These are phyloP conservation scores for Wallacemonas sp. DNA, from an alignment of 208 protist genomes.

Conservation along the genomic window DNA sequence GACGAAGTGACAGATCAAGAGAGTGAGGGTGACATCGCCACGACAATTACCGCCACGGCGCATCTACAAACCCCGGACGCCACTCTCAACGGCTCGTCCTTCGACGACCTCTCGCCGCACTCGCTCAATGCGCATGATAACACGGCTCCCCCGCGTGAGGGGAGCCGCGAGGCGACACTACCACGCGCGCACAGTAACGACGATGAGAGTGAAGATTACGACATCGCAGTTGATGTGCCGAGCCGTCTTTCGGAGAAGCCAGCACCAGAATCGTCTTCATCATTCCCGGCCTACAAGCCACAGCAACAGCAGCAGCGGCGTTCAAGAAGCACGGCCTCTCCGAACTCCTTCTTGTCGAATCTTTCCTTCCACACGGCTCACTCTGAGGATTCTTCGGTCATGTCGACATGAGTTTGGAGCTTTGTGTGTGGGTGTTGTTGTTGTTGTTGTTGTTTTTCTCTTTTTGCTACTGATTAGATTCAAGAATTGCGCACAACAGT, in stretches of 20 bases:
- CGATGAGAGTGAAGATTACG: constrained; percentile 2
- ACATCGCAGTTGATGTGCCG: constrained; percentile 1
- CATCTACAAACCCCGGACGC: too few species aligned
- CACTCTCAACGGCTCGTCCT: too few species aligned
- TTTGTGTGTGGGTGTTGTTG: too few species aligned
- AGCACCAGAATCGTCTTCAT: neutral
- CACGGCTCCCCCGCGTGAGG: neutral
- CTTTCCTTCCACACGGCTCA: constrained; percentile 2
- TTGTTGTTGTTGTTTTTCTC: too few species aligned
- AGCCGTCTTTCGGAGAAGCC: neutral
- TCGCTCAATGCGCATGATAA: neutral
- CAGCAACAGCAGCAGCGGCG: too few species aligned
- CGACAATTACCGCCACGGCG: too few species aligned
- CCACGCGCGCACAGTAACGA: neutral
- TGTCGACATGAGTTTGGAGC: neutral
- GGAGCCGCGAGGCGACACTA: neutral
- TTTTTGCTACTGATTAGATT: too few species aligned
- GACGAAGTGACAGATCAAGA: neutral
- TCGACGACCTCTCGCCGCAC: neutral
- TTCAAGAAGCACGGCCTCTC: too few species aligned
- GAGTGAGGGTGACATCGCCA: neutral
- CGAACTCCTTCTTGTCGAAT: neutral
- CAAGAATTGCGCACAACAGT: too few species aligned
- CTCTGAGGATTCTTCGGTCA: constrained; percentile 7
- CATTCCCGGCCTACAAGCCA: neutral